These are phyloP conservation scores for Solanum pinnatisectum DNA, from an alignment of 257 asterid genomes.

Conservation along the genomic window DNA sequence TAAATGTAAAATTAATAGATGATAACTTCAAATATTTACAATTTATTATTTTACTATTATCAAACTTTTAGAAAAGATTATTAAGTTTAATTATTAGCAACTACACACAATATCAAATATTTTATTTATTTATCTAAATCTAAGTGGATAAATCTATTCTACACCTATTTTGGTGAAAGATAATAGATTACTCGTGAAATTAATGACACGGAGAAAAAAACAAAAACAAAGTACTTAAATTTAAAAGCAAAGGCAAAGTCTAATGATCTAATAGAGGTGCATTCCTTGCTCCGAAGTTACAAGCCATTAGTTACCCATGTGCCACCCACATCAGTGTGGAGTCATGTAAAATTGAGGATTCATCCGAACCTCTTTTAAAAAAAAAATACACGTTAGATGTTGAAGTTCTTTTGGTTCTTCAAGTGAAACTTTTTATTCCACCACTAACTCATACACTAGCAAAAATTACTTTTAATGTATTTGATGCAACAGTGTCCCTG, in stretches of 20 bases:
- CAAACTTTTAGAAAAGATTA: background rate
- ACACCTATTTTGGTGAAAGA: background rate
- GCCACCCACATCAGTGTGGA: constrained; percentile 9
- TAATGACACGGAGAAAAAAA: background rate
- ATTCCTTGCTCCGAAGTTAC: constrained; percentile 12
- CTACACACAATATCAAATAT: too few species aligned
- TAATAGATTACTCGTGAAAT: background rate
- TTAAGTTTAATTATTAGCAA: too few species aligned
- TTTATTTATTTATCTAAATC: background rate
- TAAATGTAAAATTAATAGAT: background rate
- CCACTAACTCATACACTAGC: background rate
- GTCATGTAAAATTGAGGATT: background rate
- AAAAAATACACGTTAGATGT: too few species aligned
- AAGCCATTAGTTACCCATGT: constrained; percentile 43
- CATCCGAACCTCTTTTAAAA: fast-evolving
- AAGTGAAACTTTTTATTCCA: background rate
- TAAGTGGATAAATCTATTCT: background rate
- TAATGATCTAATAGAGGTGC: background rate
- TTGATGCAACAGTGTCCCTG: background rate
- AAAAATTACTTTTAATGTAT: background rate
- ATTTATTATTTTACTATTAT: background rate
- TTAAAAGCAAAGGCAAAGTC: background rate
- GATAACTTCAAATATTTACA: background rate
- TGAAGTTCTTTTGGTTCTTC: too few species aligned
- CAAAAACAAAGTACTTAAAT: background rate